Conservation (phyloP, 495 filamentous ascomycete genomes). For the Podospora comata region DNA sequence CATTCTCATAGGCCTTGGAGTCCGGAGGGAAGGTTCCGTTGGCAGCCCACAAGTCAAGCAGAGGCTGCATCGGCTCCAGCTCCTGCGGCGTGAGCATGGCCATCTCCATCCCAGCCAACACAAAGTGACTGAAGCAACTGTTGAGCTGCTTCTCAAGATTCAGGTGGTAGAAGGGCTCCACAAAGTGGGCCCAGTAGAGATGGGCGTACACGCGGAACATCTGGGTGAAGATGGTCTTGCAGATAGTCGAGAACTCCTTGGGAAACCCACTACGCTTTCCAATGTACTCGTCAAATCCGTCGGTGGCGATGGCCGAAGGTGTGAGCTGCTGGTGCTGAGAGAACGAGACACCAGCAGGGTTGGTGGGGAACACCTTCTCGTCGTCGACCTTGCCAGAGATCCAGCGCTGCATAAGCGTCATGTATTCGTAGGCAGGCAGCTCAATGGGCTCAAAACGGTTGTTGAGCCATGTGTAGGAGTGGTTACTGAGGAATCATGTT, state of each 20-base stretch:
- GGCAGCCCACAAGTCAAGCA: conserved; percentile 85
- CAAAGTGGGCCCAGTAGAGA: conserved; percentile 79
- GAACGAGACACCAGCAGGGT: conserved; percentile 54
- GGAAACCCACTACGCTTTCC: conserved; percentile 88
- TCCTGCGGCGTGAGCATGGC: conserved; percentile 78
- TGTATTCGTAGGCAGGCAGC: conserved; percentile 79
- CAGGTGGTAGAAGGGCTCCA: conserved; percentile 79
- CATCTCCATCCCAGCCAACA: conserved; percentile 81
- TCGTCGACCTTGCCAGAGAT: conserved; percentile 89
- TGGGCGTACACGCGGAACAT: conserved; percentile 97
- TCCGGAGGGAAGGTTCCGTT: conserved; percentile 79
- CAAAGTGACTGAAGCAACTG: conserved; percentile 92
- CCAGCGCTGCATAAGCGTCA: conserved; percentile 89
- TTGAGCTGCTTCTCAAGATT: conserved; percentile 83
- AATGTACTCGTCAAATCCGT: conserved; percentile 66
- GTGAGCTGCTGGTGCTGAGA: conserved; percentile 55
- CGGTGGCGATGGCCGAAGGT: conserved; percentile 57
- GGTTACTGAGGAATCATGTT: conserved; percentile 49
- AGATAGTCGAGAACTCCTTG: conserved; percentile 76
- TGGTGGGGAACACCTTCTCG: conserved; percentile 79
- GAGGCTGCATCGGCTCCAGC: conserved; percentile 87
- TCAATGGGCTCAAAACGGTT: conserved; percentile 60
- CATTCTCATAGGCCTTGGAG: conserved; percentile 55
- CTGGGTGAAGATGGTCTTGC: conserved; percentile 88
- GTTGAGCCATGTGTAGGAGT: conserved; percentile 91